Evolutionary conservation across 2,329 filamentous ascomycete species (phyloP), one percentile per base, ranked within the genome.

Genomic region (Ceratocystis harringtonii): DNA sequence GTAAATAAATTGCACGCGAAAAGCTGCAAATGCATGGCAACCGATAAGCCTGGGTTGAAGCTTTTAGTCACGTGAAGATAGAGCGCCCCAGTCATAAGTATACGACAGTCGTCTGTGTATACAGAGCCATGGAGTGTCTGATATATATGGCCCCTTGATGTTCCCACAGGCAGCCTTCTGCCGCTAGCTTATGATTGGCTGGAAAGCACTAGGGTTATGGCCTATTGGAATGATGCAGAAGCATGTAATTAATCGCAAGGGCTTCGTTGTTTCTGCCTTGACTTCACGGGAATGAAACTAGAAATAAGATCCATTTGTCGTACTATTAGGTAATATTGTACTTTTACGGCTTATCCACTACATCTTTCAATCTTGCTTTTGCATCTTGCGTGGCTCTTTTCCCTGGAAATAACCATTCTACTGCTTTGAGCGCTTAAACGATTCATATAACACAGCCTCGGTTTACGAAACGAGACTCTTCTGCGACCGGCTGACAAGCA

Each of bases 1-100:
- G 65, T 67, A 67, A 67, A 67, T 66, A 66, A 64, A 61, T 66
- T 41, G 61, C 30, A 67, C 65, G 65, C 65, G 65, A 67, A 67
- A 67, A 67, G 62, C 41, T 58, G 41, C 64, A 62, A 61, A 63
- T 36, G 52, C 61, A 67, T 63, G 62, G 62, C 65, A 61, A 61
- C 65, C 61, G 65, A 66, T 66, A 66, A 66, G 41, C 28, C 5
- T 17, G 10, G 4, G 19, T 55, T 17, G 17, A 22, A 60, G 36
- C 50, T 50, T 12, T 28, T 0, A 17, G n/a, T 67, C 65, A 67
- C 65, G 65, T 67, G 65, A 8, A 55, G 65, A 67, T 63, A 61
- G 19, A 25, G 43, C 2, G 1, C 1, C 0, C 1, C 2, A 5
- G 30, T 4, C 1, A 58, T 7, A 58, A 58, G 44, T 62, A 62